Evolutionary conservation across 2,329 filamentous ascomycete species (phyloP), one percentile per base, ranked within the genome.

Genomic region (Rutstroemia sp.): DNA sequence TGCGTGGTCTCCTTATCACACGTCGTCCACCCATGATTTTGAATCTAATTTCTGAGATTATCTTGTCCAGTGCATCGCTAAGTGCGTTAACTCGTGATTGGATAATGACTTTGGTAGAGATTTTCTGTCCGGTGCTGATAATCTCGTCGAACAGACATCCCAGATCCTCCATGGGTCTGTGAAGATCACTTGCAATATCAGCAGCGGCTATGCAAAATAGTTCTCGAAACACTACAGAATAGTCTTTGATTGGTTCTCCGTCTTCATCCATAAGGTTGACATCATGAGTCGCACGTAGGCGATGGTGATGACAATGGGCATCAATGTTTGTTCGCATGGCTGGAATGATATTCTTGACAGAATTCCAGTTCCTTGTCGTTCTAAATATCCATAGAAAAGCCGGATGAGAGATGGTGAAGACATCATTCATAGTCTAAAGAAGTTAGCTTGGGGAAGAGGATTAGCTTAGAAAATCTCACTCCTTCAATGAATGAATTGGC

Each of bases 311-410:
- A 61, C 76, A 70, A 60, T 81, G 67, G 68, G 76, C 62, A 63
- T 78, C 73, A n/a, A 95, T 71, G 62, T 94, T 88, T 40, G 76
- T 77, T 54, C 79, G 79, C 86, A 95, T 95, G 44, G 80, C 80
- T 6, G 81, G 80, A 23, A 95, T 76, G 5, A 94, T 75, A 46
- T 83, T 80, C 54, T 77, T 77, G 25, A 95, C 78, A 42, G 82
- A 79, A 7, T 73, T 68, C 91, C 91, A 96, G 69, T 91, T 87
- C 57, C 84, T 80, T 6, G 88, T 89, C 2, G 89, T 88, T 56
- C 88, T 82, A 67, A 88, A 95, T 65, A 94, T 86, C 91, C 91
- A 95, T 50, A 91, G 83, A 70, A 94, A 95, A 1, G 92, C 82
- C 0, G 88, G 82, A 67, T 95, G 89, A 0, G 82, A 81, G 23